phyloP scores from a whole-genome alignment of 768 basidiomycete genomes.

The Leccinum disarticulatum region DNA sequence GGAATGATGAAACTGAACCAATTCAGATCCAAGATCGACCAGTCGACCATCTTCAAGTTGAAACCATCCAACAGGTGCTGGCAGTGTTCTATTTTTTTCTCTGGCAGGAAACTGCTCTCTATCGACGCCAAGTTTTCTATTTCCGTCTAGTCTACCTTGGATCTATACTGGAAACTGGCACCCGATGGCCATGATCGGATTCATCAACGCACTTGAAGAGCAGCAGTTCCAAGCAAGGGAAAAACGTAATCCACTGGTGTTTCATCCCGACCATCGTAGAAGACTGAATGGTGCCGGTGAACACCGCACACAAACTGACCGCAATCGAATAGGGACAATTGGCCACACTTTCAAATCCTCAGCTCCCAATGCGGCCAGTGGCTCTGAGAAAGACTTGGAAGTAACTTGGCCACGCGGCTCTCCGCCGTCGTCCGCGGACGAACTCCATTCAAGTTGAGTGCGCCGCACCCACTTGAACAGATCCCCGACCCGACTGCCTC shows the following conservation, averaged over 20 bases:
- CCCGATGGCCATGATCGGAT: too few relatives aligned
- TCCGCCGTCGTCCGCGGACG: too few relatives aligned
- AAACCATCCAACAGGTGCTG: too few relatives aligned
- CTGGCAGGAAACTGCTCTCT: neutral
- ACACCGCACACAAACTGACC: neutral
- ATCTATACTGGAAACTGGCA: neutral
- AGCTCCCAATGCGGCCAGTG: neutral
- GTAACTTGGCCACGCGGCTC: too few relatives aligned
- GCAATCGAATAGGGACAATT: neutral
- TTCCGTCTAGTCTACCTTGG: neutral
- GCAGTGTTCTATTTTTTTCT: neutral
- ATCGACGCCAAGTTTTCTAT: neutral
- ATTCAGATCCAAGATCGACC: neutral
- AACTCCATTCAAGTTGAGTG: too few relatives aligned
- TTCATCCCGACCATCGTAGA: neutral
- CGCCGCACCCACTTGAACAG: too few relatives aligned
- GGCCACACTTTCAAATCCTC: neutral
- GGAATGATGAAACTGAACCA: neutral
- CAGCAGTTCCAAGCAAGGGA: neutral
- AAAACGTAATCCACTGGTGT: neutral
- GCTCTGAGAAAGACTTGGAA: too few relatives aligned
- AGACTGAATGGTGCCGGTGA: neutral
- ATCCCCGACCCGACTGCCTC: too few relatives aligned
- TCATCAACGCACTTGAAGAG: neutral
- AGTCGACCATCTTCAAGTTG: neutral